Conservation (phyloP, 176 grass and related monocot species). For the Rhynchospora tenuis region DNA sequence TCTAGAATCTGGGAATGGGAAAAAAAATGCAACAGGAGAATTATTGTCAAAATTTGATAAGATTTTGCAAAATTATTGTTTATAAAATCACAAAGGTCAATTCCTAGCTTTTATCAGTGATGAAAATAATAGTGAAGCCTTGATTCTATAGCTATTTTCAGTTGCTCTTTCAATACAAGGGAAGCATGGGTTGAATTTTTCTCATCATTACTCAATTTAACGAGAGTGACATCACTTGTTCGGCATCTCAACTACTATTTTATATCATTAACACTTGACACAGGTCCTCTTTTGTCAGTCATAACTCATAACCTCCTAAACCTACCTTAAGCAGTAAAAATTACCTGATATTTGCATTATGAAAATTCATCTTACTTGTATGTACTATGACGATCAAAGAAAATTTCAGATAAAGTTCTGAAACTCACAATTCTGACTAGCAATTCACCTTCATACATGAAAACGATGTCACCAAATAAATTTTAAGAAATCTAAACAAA, state of each 20-base stretch:
- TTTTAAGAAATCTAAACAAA: not conserved
- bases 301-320: not conserved
- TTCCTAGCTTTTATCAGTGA: not conserved
- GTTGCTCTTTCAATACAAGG: not conserved
- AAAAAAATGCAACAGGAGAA: not conserved
- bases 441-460: not conserved
- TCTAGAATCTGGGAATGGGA: constrained; percentile 59
- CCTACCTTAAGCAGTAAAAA: not conserved
- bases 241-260: not conserved
- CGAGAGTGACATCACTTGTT: not conserved
- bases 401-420: not conserved
- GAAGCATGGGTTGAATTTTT: not conserved
- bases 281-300: not conserved
- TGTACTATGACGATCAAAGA: not conserved
- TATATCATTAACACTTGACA: not conserved
- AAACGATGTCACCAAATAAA: not conserved
- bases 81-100: not conserved
- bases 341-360: not conserved
- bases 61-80: not conserved
- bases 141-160: not conserved
- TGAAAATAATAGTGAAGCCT: not conserved
- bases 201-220: not conserved
- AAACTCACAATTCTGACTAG: not conserved
- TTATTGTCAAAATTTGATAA: not conserved
- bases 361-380: no score